Conservation (phyloP, 345 rosid species). For the Euphorbia pulcherrima region DNA sequence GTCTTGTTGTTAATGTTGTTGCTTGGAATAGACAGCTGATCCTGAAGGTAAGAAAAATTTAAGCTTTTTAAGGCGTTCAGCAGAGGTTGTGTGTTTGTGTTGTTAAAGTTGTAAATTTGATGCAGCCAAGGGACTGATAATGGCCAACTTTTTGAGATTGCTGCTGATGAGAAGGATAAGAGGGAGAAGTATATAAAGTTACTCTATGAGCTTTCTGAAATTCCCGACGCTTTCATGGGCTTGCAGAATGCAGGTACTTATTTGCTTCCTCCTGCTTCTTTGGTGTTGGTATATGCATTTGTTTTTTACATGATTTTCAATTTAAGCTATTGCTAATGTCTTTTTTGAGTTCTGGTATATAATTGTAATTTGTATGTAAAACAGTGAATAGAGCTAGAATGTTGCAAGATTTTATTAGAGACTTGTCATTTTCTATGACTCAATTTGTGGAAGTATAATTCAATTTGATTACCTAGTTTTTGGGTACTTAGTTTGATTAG, state of each 20-base stretch:
- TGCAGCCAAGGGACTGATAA: constrained; percentile 85
- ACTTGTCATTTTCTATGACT: too few species aligned
- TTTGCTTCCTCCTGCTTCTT: neutral
- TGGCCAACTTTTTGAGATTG: constrained; percentile 87
- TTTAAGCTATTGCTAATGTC: neutral
- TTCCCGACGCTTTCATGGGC: constrained; percentile 89
- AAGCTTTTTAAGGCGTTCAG: neutral
- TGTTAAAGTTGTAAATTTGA: constrained; percentile 8
- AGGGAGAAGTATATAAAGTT: constrained; percentile 84
- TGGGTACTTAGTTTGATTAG: too few species aligned
- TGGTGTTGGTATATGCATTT: neutral
- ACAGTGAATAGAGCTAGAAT: too few species aligned
- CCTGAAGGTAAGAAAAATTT: constrained; percentile 59
- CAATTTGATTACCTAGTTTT: too few species aligned
- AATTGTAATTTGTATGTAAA: neutral
- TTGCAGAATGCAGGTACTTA: constrained; percentile 98
- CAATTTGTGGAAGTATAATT: too few species aligned
- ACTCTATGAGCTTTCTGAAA: constrained; percentile 70
- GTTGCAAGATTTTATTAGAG: too few species aligned
- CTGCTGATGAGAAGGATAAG: constrained; percentile 96
- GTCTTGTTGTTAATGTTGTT: constrained; percentile 76
- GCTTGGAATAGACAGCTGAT: constrained; percentile 96
- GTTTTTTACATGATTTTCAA: neutral
- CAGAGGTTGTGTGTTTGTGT: neutral
- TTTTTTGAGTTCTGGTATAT: neutral